Conservation (phyloP, 2,329 filamentous ascomycete genomes). For the Pleurostoma richardsiae region DNA sequence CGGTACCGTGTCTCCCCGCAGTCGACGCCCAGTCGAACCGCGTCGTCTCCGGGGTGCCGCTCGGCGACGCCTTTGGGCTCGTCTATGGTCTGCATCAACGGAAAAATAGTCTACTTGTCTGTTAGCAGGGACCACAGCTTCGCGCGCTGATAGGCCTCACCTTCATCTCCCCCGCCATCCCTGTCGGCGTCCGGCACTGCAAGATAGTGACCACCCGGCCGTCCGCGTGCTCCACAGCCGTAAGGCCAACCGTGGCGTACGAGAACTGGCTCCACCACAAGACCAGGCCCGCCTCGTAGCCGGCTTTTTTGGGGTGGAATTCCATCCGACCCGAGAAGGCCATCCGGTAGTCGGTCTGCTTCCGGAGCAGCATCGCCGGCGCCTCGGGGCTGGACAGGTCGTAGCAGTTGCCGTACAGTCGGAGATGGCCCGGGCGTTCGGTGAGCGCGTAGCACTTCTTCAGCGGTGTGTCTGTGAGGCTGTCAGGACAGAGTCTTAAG, state of each 20-base stretch:
- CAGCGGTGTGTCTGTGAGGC: slow-evolving; percentile 36
- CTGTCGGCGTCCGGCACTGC: slow-evolving; percentile 12
- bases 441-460: slow-evolving; percentile 40
- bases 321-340: slow-evolving; percentile 35
- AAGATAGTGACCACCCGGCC: slow-evolving; percentile 9
- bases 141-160: slow-evolving; percentile 4
- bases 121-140: background rate
- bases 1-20: slow-evolving; percentile 12
- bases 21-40: slow-evolving; percentile 8
- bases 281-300: slow-evolving; percentile 46
- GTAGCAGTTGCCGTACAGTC: slow-evolving; percentile 47
- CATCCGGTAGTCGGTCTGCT: slow-evolving; percentile 40
- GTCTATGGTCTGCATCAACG: background rate
- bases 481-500: background rate
- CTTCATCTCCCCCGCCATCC: slow-evolving; percentile 12
- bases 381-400: slow-evolving; percentile 42
- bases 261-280: slow-evolving; percentile 49
- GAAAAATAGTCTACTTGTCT: slow-evolving; percentile 4
- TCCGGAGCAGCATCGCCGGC: slow-evolving; percentile 48
- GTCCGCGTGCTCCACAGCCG: slow-evolving; percentile 10
- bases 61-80: background rate
- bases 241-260: slow-evolving; percentile 23
- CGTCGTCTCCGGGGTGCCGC: no score
- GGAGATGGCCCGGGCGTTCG: slow-evolving; percentile 34
- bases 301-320: slow-evolving; percentile 34